phyloP scores from a whole-genome alignment of 2,329 filamentous ascomycete species.

The Fusarium albosuccineum region DNA sequence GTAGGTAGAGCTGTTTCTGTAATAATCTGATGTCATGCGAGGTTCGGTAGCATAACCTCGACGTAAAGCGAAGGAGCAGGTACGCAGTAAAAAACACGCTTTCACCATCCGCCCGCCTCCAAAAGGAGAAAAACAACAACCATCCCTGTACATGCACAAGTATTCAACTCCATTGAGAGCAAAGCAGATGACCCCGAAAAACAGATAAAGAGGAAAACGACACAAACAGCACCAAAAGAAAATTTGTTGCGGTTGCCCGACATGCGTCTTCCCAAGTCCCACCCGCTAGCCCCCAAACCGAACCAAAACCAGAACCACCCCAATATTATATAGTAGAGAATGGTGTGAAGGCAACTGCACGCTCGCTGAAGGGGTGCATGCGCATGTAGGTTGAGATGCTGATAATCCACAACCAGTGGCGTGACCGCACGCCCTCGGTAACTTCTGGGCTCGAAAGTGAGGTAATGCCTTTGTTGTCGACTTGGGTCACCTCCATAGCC shows the following conservation, averaged over 20 bases:
- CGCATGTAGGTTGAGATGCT: constrained; percentile 8
- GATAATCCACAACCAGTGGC: constrained; percentile 10
- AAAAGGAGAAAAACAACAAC: constrained; percentile 4
- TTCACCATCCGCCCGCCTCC: constrained; percentile 27
- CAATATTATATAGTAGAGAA: constrained; percentile 42
- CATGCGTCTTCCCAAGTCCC: constrained; percentile 46
- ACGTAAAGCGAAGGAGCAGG: constrained; percentile 19
- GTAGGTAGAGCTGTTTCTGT: constrained; percentile 25
- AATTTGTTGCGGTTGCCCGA: constrained; percentile 44
- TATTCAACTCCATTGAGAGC: constrained; percentile 30
- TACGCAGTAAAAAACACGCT: constrained; percentile 34
- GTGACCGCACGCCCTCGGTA: constrained; percentile 6
- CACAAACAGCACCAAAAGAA: constrained; percentile 34
- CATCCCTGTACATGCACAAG: constrained; percentile 27
- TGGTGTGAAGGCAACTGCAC: constrained; percentile 4
- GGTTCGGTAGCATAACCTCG: constrained; percentile 9
- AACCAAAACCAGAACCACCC: constrained; percentile 36
- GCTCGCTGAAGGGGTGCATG: background rate
- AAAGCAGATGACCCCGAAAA: constrained; percentile 23
- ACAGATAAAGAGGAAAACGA: constrained; percentile 17
- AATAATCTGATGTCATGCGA: constrained; percentile 22
- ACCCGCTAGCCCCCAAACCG: constrained; percentile 37
- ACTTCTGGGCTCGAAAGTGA: constrained; percentile 7
- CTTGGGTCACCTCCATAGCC: constrained; percentile 29
- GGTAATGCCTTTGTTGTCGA: constrained; percentile 11